Evolutionary conservation across 2,329 filamentous ascomycete genomes (phyloP).

Genomic region (Neofusicoccum laricinum): DNA sequence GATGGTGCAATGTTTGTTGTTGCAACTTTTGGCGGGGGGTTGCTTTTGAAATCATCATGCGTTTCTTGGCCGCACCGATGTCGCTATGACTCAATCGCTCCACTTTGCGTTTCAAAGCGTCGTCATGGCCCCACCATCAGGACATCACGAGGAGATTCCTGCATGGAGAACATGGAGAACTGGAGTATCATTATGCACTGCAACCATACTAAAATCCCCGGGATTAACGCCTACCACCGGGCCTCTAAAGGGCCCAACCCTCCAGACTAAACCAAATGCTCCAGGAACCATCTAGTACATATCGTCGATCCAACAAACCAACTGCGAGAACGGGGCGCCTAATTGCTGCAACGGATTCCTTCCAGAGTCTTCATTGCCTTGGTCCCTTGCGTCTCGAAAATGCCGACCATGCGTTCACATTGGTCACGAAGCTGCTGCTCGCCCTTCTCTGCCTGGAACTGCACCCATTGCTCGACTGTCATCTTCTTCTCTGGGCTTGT

Average conservation of each 20-base stretch:
- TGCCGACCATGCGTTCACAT: slow-evolving; percentile 77
- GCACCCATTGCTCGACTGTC: slow-evolving; percentile 92
- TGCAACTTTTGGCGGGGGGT: slow-evolving; percentile 4
- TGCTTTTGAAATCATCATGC: slow-evolving; percentile 7
- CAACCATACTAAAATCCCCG: neutral
- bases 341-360: slow-evolving; percentile 53
- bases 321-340: neutral
- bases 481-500: slow-evolving; percentile 78
- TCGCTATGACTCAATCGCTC: slow-evolving; percentile 17
- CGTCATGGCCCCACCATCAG: slow-evolving; percentile 8
- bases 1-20: neutral
- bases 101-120: neutral
- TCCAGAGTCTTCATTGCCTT: slow-evolving; percentile 76
- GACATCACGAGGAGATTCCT: neutral
- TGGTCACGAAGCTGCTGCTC: slow-evolving; percentile 76
- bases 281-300: neutral
- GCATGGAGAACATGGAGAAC: slow-evolving; percentile 2
- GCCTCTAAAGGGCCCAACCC: neutral
- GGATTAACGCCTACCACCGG: neutral
- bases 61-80: slow-evolving; percentile 13
- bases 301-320: neutral
- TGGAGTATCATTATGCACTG: neutral
- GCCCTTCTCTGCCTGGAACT: slow-evolving; percentile 73
- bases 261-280: neutral
- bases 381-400: slow-evolving; percentile 80